Percentiles rank a stretch among this genome's conserved stretches.
These are phyloP conservation scores for Camellia japonica DNA, from an alignment of 148 eudicot species.

Conservation along the genomic window DNA sequence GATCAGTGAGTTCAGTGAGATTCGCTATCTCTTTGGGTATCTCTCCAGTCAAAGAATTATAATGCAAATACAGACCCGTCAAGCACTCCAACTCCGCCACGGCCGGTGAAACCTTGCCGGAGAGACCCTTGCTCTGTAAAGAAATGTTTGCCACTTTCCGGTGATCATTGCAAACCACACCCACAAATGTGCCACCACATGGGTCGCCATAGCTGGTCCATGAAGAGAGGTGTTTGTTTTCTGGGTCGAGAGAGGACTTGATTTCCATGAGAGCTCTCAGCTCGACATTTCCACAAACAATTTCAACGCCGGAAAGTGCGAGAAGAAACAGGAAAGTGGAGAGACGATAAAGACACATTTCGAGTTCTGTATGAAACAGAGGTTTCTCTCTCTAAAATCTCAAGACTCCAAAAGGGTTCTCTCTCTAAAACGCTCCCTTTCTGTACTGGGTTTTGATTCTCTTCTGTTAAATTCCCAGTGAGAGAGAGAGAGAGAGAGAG, in stretches of 20 bases:
- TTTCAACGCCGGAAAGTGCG: neutral
- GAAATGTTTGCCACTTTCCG: constrained; percentile 80
- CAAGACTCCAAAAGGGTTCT: neutral
- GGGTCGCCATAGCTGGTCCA: constrained; percentile 73
- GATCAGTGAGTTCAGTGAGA: constrained; percentile 62
- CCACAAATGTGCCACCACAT: constrained; percentile 56
- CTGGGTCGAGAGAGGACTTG: constrained; percentile 74
- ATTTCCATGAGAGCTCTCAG: constrained; percentile 69
- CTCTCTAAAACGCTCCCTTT: too few relatives aligned
- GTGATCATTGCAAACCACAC: constrained; percentile 79
- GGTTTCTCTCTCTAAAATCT: neutral
- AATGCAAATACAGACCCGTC: constrained; percentile 80
- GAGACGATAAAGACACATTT: constrained; percentile 16
- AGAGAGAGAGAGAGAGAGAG: neutral
- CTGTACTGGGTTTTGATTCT: neutral
- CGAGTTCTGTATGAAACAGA: neutral
- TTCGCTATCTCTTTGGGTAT: constrained; percentile 66
- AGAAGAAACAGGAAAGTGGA: constrained; percentile 15
- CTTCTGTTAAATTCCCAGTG: neutral
- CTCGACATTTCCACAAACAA: constrained; percentile 49
- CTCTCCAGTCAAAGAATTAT: constrained; percentile 59
- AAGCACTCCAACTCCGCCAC: constrained; percentile 65
- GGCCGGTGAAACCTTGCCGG: constrained; percentile 66
- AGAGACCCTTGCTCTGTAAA: constrained; percentile 56
- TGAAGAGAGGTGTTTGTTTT: constrained; percentile 47